These are phyloP conservation scores for Macaranga tanarius DNA, from an alignment of 441 rosid species.

Conservation along the genomic window DNA sequence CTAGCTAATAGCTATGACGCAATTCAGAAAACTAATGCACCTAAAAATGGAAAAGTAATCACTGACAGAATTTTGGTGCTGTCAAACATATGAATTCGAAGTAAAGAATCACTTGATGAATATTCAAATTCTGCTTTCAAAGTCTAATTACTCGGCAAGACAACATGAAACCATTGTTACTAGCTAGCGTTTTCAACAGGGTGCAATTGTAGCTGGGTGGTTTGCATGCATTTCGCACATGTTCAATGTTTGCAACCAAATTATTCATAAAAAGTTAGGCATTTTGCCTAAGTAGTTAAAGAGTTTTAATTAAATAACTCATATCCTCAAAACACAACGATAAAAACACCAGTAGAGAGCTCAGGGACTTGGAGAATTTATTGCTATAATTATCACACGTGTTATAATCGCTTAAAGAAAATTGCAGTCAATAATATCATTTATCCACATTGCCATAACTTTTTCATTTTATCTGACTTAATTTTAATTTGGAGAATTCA, in stretches of 20 bases:
- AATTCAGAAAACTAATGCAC: neutral
- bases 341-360: neutral
- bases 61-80: neutral
- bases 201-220: neutral
- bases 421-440: too few relatives aligned
- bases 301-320: neutral
- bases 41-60: neutral
- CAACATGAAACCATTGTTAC: neutral
- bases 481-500: too few relatives aligned
- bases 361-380: neutral
- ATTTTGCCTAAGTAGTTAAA: neutral
- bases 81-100: neutral
- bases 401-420: too few relatives aligned
- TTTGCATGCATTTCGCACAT: neutral
- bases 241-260: neutral
- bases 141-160: constrained; percentile 12
- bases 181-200: neutral
- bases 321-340: neutral
- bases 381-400: neutral
- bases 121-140: neutral
- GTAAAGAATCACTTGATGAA: neutral
- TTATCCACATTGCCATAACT: too few relatives aligned
- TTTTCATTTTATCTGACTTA: too few relatives aligned
- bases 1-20: neutral
- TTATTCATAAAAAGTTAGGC: neutral